These are phyloP conservation scores for Diaporthe eres DNA, from an alignment of 2,329 filamentous ascomycete genomes.

Conservation along the genomic window DNA sequence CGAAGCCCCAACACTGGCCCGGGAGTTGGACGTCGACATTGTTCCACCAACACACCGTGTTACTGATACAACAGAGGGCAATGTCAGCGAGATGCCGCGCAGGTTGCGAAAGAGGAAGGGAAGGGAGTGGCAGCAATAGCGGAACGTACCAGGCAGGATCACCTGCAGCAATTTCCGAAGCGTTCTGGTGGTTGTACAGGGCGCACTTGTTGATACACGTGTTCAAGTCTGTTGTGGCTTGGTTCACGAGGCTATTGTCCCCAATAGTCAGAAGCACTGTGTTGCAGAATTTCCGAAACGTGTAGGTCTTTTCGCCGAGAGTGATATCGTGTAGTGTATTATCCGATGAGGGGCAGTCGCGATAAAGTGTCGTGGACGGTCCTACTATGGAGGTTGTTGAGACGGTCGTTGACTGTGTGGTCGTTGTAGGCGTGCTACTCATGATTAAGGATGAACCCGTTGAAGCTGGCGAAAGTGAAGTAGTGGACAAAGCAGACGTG, in stretches of 20 bases:
- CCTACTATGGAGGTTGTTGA: neutral
- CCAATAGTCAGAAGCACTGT: neutral
- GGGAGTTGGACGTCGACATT: neutral
- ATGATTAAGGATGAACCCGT: neutral
- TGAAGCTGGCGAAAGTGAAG: neutral
- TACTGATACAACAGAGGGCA: neutral
- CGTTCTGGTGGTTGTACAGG: neutral
- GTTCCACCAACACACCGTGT: constrained; percentile 16
- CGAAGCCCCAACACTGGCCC: neutral
- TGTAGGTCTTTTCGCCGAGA: neutral
- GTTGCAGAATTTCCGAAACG: neutral
- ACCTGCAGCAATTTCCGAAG: constrained; percentile 4
- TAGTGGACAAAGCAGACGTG: neutral
- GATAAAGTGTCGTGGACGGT: neutral
- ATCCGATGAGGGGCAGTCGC: constrained; percentile 1
- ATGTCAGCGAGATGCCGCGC: neutral
- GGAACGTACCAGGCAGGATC: neutral
- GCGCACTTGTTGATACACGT: constrained; percentile 7
- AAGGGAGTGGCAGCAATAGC: neutral
- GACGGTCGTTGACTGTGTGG: neutral
- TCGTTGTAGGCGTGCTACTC: neutral
- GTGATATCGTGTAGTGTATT: neutral
- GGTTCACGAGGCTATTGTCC: neutral
- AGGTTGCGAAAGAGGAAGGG: neutral
- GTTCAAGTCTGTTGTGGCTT: neutral